phyloP scores from a whole-genome alignment of 2,329 filamentous ascomycete genomes.

The Mycocentrospora acerina region DNA sequence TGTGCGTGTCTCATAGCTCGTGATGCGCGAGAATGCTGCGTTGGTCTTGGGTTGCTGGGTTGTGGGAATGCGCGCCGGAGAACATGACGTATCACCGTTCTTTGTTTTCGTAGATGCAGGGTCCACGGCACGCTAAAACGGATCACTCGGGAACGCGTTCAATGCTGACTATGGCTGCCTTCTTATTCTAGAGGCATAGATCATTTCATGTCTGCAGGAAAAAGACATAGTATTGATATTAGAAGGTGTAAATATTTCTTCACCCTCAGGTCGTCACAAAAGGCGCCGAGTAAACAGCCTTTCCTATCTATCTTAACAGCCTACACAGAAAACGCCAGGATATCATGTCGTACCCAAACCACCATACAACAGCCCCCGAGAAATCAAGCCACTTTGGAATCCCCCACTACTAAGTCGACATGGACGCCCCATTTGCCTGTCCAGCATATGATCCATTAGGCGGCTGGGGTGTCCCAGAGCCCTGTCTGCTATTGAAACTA shows the following conservation, averaged over 20 bases:
- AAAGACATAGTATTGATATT: too few species aligned
- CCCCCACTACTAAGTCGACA: constrained; percentile 19
- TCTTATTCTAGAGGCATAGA: too few species aligned
- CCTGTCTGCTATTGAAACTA: constrained; percentile 35
- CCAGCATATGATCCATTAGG: constrained; percentile 29
- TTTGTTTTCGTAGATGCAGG: constrained; percentile 16
- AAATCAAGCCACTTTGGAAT: constrained; percentile 2
- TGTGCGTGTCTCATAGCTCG: constrained; percentile 31
- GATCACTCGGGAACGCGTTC: constrained; percentile 9
- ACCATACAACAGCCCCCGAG: constrained; percentile 5
- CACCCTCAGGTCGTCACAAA: too few species aligned
- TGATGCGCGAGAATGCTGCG: constrained; percentile 13
- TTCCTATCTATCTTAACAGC: too few species aligned
- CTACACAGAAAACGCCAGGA: constrained; percentile 13
- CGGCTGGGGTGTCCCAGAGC: constrained; percentile 41
- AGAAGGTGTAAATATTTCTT: too few species aligned
- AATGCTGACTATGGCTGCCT: too few species aligned
- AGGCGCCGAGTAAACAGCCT: too few species aligned
- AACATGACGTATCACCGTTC: constrained; percentile 9
- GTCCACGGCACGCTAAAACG: constrained; percentile 11
- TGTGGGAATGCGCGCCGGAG: constrained; percentile 7
- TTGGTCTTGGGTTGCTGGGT: constrained; percentile 13
- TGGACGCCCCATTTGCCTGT: constrained; percentile 27
- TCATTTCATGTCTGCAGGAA: too few species aligned
- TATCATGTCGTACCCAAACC: constrained; percentile 17